Evolutionary conservation across 805 yeast genomes (phyloP), one percentile per base, ranked within the genome.

Genomic region (Ogataea philodendri): DNA sequence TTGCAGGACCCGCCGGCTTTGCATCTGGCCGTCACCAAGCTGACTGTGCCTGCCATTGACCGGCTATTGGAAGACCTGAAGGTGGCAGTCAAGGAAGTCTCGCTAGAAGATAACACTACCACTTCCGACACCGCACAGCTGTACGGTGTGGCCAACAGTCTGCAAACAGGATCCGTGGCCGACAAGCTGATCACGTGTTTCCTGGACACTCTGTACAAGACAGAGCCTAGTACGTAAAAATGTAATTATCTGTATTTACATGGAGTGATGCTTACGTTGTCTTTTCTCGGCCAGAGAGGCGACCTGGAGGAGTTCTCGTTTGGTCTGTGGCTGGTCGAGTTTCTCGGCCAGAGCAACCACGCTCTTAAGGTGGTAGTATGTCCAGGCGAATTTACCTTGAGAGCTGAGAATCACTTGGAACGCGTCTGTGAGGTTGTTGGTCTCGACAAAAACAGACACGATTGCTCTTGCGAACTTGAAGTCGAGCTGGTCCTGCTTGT

Each of bases 61-160:
- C 77, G 74, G 14, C 68, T 90, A 47, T 57, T 81, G 15, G 38
- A 46, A 0, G 83, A 75, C 45, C 62, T 86, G 25, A 63, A 67
- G 32, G 60, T 46, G 1, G 52, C 68, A 4, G 74, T 79, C 1
- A 23, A 39, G 15, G 67, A 67, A 7, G 73, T 76, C 14, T 46
- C 50, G 20, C 48, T 42, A 4, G 47, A 49, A 2, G 41, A 51
- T 9, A 41, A 42, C 26, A 37, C 38, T 10, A 21, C 48, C 18
- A 40, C 52, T 17, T 59, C 75, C 24, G 86, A 84, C 39, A 86
- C 96, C 1, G 93, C 95, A 10, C 95, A 93, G 3, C 56, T 90
- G 28, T 90, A 90, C 54, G 98, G 98, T 48, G 94, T 90, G 30
- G 97, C 97, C 2, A 97, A 96, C 6, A 84, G 93, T 52, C 76